Base-by-base conservation (phyloP, 768 basidiomycete species). In the Polyporus arcularius region DNA sequence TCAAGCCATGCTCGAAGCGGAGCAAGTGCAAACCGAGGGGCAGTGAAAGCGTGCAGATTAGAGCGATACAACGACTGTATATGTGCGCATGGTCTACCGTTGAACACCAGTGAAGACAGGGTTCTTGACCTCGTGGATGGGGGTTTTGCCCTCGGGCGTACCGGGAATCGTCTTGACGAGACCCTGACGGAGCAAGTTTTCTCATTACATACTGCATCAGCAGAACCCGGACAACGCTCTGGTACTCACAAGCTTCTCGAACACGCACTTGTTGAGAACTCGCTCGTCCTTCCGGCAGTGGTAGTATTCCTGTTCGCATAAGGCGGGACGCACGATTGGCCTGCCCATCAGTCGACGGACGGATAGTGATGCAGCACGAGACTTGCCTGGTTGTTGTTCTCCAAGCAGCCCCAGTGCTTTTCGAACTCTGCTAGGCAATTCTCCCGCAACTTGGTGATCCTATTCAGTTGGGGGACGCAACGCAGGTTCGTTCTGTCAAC, bases 341-440 rank as follows among this genome's bases (percentile, higher is more conserved):
- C 9, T 14, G 47, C 18, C 16, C 15, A 26, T 26, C 1, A 26
- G 21, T 26, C 21, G 21, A 26, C 21, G 21, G 21, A 26, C 21
- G 21, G 21, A 26, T 26, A 26, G 21, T 26, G 21, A 26, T 26
- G 21, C 21, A 26, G 21, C 21, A 26, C 21, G 21, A 26, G 21
- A 79, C 86, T 55, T 59, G 89, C 96, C 78, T 98, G 96, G 79
- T 99, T 99, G 75, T 94, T 91, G 70, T 81, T 76, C 76, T 99
- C 97, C 63, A 99, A 75, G 74, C 97, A 99, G 55, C 88, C 82
- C 95, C 95, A 98, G 72, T 99, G 97, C 30, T 84, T 81, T 64
- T 97, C 87, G 67, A 93, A 98, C 71, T 94, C 87, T 63, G 84
- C 76, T 65, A 89, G 71, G 74, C 97, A 99, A 75, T 92, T 90